These are phyloP conservation scores for Diaporthe citriasiana DNA, from an alignment of 2,329 filamentous ascomycete species.

Conservation along the genomic window DNA sequence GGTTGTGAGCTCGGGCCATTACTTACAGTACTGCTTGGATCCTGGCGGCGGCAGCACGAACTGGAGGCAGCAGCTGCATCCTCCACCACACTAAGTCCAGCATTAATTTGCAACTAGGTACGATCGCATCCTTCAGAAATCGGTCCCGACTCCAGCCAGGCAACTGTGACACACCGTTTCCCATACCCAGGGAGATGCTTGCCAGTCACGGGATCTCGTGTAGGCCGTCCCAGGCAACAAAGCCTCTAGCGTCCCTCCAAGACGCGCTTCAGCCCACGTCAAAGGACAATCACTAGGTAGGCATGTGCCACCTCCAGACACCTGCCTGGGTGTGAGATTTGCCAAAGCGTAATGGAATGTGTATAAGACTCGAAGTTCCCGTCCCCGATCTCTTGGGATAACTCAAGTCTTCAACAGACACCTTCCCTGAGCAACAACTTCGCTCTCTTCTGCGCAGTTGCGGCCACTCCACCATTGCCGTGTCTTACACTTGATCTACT, in stretches of 20 bases:
- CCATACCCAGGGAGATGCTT: not conserved
- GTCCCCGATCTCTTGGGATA: not conserved
- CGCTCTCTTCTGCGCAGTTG: not conserved
- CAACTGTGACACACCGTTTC: not conserved
- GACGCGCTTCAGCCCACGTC: constrained; percentile 31
- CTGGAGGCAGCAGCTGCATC: constrained; percentile 19
- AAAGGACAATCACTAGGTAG: not conserved
- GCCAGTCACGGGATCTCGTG: constrained; percentile 38
- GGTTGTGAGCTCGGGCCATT: constrained; percentile 3
- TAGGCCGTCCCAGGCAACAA: constrained; percentile 33
- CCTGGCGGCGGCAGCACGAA: not conserved
- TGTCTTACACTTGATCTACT: not conserved
- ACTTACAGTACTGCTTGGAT: too few species aligned
- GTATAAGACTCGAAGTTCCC: constrained; percentile 11
- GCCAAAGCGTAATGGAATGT: constrained; percentile 1
- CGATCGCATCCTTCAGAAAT: not conserved
- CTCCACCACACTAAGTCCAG: constrained; percentile 7
- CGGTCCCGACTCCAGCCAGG: constrained; percentile 11
- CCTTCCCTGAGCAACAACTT: not conserved
- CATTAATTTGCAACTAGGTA: not conserved
- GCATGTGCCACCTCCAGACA: not conserved
- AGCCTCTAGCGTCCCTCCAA: constrained; percentile 15
- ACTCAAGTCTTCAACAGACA: not conserved
- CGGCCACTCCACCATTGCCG: not conserved
- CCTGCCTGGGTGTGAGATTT: constrained; percentile 8